These are phyloP conservation scores for Lachancea kluyveri DNA, from an alignment of 805 yeast species.

Conservation along the genomic window DNA sequence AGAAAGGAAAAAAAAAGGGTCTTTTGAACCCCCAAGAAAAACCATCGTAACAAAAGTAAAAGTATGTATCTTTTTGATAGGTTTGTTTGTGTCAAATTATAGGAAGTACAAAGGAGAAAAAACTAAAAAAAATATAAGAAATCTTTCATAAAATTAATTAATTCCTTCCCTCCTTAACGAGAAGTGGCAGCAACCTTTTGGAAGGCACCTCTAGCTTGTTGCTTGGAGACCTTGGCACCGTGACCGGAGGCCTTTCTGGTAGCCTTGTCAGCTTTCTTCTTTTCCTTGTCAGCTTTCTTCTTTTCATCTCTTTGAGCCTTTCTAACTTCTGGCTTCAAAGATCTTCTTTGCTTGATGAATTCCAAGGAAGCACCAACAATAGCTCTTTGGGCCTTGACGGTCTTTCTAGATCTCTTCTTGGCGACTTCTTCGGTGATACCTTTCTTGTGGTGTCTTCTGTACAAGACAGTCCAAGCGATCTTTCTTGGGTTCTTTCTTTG, in stretches of 20 bases:
- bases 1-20: no score
- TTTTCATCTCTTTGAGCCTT: constrained; percentile 95
- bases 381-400: constrained; percentile 98
- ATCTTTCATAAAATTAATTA: constrained; percentile 8
- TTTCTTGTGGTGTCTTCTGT: constrained; percentile 99
- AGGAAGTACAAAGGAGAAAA: constrained; percentile 9
- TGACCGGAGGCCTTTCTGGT: constrained; percentile 88
- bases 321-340: constrained; percentile 94
- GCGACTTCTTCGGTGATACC: constrained; percentile 98
- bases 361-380: constrained; percentile 99
- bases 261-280: constrained; percentile 88
- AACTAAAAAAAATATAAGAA: constrained; percentile 3
- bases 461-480: constrained; percentile 98
- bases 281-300: constrained; percentile 74
- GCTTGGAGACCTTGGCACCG: constrained; percentile 81
- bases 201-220: constrained; percentile 97
- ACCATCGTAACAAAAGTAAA: no score
- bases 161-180: constrained; percentile 54
- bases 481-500: constrained; percentile 99
- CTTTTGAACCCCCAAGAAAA: no score
- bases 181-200: constrained; percentile 95
- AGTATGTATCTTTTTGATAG: no score
- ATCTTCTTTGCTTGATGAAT: constrained; percentile 95
- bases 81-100: constrained; percentile 7
- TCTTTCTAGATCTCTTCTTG: constrained; percentile 95